Evolutionary conservation across 495 filamentous ascomycete species (phyloP).

Genomic region (Xylaria castorea): DNA sequence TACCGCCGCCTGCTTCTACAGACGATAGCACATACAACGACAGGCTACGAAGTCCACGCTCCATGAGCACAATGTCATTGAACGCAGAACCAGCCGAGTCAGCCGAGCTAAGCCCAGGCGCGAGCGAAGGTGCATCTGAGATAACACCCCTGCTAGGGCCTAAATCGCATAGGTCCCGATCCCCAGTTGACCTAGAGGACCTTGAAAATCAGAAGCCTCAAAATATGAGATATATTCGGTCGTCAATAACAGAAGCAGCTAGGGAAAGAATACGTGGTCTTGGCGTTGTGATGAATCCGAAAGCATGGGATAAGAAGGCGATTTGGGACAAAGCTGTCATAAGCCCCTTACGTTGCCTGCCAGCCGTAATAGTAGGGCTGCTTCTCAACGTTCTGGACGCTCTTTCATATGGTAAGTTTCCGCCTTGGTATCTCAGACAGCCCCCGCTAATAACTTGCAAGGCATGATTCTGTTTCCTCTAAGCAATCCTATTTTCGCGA

Average conservation of each 20-base stretch:
- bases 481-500: constrained; percentile 79
- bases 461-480: constrained; percentile 95
- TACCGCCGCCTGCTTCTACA: constrained; percentile 13
- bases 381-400: constrained; percentile 94
- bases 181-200: constrained; percentile 42
- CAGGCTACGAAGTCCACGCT: constrained; percentile 28
- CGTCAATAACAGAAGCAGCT: constrained; percentile 25
- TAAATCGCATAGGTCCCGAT: constrained; percentile 36
- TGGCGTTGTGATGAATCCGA: constrained; percentile 58
- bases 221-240: constrained; percentile 6
- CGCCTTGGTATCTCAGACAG: background rate
- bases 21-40: constrained; percentile 9
- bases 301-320: constrained; percentile 70
- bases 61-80: constrained; percentile 12
- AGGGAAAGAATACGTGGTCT: constrained; percentile 30
- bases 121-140: constrained; percentile 40
- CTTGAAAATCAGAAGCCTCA: constrained; percentile 51
- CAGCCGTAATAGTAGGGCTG: constrained; percentile 85
- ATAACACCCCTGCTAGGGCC: constrained; percentile 46
- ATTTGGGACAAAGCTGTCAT: constrained; percentile 70
- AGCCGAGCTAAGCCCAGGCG: constrained; percentile 8
- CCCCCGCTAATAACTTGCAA: constrained; percentile 38
- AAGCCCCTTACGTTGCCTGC: constrained; percentile 72
- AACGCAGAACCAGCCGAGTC: background rate
- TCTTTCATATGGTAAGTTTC: constrained; percentile 80